phyloP scores from a whole-genome alignment of 2,329 filamentous ascomycete genomes.

The Xylaria sp. region DNA sequence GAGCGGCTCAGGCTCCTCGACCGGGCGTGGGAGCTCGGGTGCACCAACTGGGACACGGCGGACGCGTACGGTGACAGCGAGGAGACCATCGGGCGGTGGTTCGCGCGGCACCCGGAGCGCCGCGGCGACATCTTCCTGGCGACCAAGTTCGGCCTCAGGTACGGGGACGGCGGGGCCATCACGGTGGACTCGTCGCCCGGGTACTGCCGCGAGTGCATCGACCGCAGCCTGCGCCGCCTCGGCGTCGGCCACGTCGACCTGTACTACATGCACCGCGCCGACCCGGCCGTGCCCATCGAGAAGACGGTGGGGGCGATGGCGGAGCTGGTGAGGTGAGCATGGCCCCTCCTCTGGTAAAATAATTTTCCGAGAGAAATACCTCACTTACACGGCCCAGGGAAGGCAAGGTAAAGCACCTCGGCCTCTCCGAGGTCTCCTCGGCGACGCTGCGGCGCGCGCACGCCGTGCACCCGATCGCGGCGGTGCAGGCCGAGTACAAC shows the following conservation, averaged over 20 bases:
- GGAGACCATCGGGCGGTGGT: slow-evolving; percentile 54
- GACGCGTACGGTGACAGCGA: slow-evolving; percentile 53
- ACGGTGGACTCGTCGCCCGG: slow-evolving; percentile 1
- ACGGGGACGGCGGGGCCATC: not conserved
- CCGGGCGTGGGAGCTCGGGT: slow-evolving; percentile 51
- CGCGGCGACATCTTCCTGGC: slow-evolving; percentile 54
- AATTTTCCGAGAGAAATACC: not conserved
- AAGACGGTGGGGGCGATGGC: slow-evolving; percentile 53
- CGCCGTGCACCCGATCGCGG: slow-evolving; percentile 52
- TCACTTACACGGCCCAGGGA: slow-evolving; percentile 35
- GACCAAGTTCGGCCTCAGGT: slow-evolving; percentile 40
- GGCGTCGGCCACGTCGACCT: slow-evolving; percentile 56
- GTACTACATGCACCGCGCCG: slow-evolving; percentile 54
- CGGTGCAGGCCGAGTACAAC: slow-evolving; percentile 58
- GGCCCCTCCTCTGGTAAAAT: too few relatives aligned
- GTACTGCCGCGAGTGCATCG: slow-evolving; percentile 2
- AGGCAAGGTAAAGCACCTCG: slow-evolving; percentile 61
- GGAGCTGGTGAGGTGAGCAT: not conserved
- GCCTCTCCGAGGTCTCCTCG: slow-evolving; percentile 55
- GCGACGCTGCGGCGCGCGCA: slow-evolving; percentile 53
- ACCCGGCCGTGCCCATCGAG: slow-evolving; percentile 48
- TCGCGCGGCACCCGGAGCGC: slow-evolving; percentile 50
- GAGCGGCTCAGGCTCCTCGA: slow-evolving; percentile 56
- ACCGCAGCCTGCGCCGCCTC: slow-evolving; percentile 46
- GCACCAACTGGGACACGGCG: slow-evolving; percentile 55